A percentile compares a stretch with the other conserved stretches of the same genome.
Evolutionary conservation across 1,139 yeast species (phyloP).

Genomic region (Eremothecium gossypii): DNA sequence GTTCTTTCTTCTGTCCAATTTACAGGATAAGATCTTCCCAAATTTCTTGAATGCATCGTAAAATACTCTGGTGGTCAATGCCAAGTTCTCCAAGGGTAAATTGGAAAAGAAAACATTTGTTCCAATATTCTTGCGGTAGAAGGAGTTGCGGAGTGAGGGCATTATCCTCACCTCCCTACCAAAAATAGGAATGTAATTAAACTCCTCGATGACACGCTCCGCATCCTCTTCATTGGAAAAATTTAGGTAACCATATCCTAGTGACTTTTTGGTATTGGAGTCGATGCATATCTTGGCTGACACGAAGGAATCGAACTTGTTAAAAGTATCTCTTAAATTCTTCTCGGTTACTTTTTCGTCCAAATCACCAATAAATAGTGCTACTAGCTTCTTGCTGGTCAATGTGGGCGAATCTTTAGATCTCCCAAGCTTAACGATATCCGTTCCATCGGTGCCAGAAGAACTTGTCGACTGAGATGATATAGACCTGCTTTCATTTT

Average conservation of each 20-base stretch:
- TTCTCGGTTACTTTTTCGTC: slow-evolving; percentile 34
- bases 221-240: slow-evolving; percentile 34
- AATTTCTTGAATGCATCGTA: slow-evolving; percentile 36
- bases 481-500: slow-evolving; percentile 10
- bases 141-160: slow-evolving; percentile 37
- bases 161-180: slow-evolving; percentile 42
- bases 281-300: slow-evolving; percentile 42
- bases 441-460: slow-evolving; percentile 22
- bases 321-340: slow-evolving; percentile 31
- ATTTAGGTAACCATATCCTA: slow-evolving; percentile 47
- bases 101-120: slow-evolving; percentile 33
- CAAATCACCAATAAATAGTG: slow-evolving; percentile 45
- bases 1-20: slow-evolving; percentile 33
- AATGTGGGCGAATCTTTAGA: slow-evolving; percentile 8
- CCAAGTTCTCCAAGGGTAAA: slow-evolving; percentile 30
- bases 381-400: slow-evolving; percentile 16
- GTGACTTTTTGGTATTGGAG: slow-evolving; percentile 32
- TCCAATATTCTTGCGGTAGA: slow-evolving; percentile 24
- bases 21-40: slow-evolving; percentile 40
- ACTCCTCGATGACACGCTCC: slow-evolving; percentile 34
- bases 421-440: slow-evolving; percentile 19
- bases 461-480: slow-evolving; percentile 13
- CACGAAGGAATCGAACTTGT: slow-evolving; percentile 32
- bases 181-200: slow-evolving; percentile 36
- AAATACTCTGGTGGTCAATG: slow-evolving; percentile 34